Evolutionary conservation across 2,329 filamentous ascomycete genomes (phyloP).

Genomic region (Podosphaera aphanis): DNA sequence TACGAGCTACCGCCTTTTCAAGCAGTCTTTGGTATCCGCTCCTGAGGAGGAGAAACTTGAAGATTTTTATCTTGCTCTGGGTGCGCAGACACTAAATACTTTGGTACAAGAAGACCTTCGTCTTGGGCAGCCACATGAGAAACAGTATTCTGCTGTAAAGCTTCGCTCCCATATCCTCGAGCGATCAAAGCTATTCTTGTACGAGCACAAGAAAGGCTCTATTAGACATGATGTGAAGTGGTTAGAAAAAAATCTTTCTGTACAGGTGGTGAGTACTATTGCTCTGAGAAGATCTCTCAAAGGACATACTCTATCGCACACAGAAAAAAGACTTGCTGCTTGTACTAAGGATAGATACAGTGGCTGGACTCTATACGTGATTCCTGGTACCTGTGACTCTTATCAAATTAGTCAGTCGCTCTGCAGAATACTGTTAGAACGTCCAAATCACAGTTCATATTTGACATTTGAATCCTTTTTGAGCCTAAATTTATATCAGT

Average conservation of each 20-base stretch:
- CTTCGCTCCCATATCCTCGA: slow-evolving; percentile 68
- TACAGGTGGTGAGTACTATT: slow-evolving; percentile 58
- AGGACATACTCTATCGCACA: slow-evolving; percentile 44
- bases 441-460: slow-evolving; percentile 71
- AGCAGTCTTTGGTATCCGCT: slow-evolving; percentile 58
- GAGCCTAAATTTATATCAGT: slow-evolving; percentile 57
- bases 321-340: slow-evolving; percentile 56
- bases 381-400: slow-evolving; percentile 43
- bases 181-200: slow-evolving; percentile 68
- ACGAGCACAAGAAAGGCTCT: slow-evolving; percentile 46
- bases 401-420: slow-evolving; percentile 84
- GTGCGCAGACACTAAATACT: slow-evolving; percentile 50
- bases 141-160: slow-evolving; percentile 44
- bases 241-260: slow-evolving; percentile 64
- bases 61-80: slow-evolving; percentile 60
- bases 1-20: slow-evolving; percentile 72
- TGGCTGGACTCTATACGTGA: slow-evolving; percentile 52
- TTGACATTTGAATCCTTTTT: slow-evolving; percentile 81
- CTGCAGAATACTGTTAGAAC: slow-evolving; percentile 53
- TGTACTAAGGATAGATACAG: slow-evolving; percentile 28
- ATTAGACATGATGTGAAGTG: slow-evolving; percentile 74
- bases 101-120: slow-evolving; percentile 58
- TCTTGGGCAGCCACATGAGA: slow-evolving; percentile 33
- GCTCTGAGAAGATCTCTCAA: slow-evolving; percentile 54
- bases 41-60: slow-evolving; percentile 79